These are phyloP conservation scores for Beauveria rudraprayagi DNA, from an alignment of 2,329 filamentous ascomycete species.

Conservation along the genomic window DNA sequence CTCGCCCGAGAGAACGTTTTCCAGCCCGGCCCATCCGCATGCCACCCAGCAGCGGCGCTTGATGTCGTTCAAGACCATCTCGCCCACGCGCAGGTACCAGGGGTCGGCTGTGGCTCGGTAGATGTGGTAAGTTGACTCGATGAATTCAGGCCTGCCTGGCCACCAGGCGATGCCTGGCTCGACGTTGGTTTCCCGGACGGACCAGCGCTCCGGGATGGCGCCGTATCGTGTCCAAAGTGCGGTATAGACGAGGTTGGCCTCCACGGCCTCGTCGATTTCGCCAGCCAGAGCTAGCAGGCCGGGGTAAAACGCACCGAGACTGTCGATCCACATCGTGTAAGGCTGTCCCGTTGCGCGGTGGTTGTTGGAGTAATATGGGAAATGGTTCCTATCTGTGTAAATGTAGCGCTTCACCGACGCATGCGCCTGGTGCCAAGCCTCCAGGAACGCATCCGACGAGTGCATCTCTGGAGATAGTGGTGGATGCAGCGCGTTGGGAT, in stretches of 20 bases:
- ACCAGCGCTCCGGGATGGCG: slow-evolving; percentile 93
- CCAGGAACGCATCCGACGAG: slow-evolving; percentile 69
- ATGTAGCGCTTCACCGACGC: slow-evolving; percentile 82
- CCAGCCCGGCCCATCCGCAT: slow-evolving; percentile 89
- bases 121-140: slow-evolving; percentile 94
- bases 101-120: slow-evolving; percentile 89
- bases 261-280: slow-evolving; percentile 82
- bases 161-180: slow-evolving; percentile 89
- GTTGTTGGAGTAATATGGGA: slow-evolving; percentile 88
- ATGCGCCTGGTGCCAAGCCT: slow-evolving; percentile 79
- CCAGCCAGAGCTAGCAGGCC: slow-evolving; percentile 80
- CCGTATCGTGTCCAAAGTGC: slow-evolving; percentile 92
- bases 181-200: slow-evolving; percentile 71
- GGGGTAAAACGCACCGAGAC: slow-evolving; percentile 89
- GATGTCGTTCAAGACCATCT: slow-evolving; percentile 90
- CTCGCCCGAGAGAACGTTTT: slow-evolving; percentile 75
- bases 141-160: slow-evolving; percentile 91
- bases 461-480: slow-evolving; percentile 58
- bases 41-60: slow-evolving; percentile 78
- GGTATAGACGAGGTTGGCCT: slow-evolving; percentile 82
- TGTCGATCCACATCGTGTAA: slow-evolving; percentile 91
- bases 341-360: slow-evolving; percentile 83
- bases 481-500: slow-evolving; percentile 54
- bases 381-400: slow-evolving; percentile 68
- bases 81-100: slow-evolving; percentile 92